Base-by-base conservation (phyloP, 805 yeast species). In the Ogataea pignaliae region DNA sequence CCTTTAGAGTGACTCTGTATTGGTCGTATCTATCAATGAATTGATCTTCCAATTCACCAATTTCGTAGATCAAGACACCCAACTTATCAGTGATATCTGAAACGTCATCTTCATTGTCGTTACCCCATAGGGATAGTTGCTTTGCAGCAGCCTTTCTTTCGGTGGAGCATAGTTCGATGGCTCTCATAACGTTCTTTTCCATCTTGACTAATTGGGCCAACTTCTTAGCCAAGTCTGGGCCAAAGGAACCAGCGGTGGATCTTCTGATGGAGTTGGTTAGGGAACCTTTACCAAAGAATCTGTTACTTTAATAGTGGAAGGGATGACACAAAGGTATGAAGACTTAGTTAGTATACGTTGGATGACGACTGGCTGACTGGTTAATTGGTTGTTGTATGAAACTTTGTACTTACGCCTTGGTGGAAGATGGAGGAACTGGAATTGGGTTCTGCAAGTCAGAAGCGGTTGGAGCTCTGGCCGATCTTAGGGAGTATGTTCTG, bases 401-500 rank as follows among this genome's bases (percentile, higher is more conserved):
- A 37, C 13, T 36, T 34, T 42, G 37, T 43, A 56, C 57, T 40
- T 50, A 55, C 56, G 75, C 60, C 73, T 88, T 88, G 60, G 97
- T 85, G 43, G 96, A 73, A 29, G 97, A 82, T 39, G 95, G 83
- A 35, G 96, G 83, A 53, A 97, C 98, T 39, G 98, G 98, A 44
- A 95, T 91, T 30, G 98, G 97, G 40, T 86, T 78, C 66, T 85
- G 90, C 70, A 91, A 70, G 71, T 91, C 97, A 54, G 96, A 80
- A 48, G 98, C 98, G 45, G 99, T 90, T 50, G 99, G 99, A 34
- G 97, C 98, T 70, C 96, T 86, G 44, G 84, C 68, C 59, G 89
- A 83, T 80, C 99, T 89, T 71, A 91, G 77, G 31, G 99, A 91
- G 72, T 93, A 93, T 40, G 99, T 91, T 83, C 97, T 86, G 78